phyloP scores from a whole-genome alignment of 2,329 filamentous ascomycete genomes.

The Aspergillus fructus region DNA sequence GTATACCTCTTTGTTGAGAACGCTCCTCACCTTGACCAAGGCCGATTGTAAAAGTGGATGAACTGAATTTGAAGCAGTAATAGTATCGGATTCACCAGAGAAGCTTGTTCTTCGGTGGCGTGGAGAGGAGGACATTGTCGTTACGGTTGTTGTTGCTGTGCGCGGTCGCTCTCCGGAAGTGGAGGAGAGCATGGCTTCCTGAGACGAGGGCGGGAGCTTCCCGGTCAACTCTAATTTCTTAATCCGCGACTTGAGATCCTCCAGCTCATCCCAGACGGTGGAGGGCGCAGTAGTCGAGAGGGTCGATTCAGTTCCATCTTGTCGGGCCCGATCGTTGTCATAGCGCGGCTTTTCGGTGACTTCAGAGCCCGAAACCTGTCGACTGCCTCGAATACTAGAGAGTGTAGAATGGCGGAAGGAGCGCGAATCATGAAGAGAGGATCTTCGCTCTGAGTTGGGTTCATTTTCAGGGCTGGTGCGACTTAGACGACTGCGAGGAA shows the following conservation, averaged over 20 bases:
- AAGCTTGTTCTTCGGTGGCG: constrained; percentile 62
- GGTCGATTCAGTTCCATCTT: constrained; percentile 78
- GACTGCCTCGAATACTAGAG: constrained; percentile 37
- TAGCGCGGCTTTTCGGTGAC: constrained; percentile 33
- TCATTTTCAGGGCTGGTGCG: constrained; percentile 36
- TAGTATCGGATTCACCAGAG: constrained; percentile 34
- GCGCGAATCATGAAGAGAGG: constrained; percentile 35
- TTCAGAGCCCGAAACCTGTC: constrained; percentile 36
- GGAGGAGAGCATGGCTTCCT: constrained; percentile 71
- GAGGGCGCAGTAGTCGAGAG: constrained; percentile 85
- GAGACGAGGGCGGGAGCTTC: constrained; percentile 79
- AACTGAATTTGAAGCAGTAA: constrained; percentile 51
- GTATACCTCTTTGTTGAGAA: constrained; percentile 71
- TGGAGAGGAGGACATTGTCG: constrained; percentile 86
- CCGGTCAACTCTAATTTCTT: constrained; percentile 85
- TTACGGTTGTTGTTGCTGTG: constrained; percentile 87
- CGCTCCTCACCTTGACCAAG: constrained; percentile 71
- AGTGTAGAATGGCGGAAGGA: constrained; percentile 34
- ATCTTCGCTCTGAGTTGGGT: constrained; percentile 29
- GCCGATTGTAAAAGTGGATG: constrained; percentile 81
- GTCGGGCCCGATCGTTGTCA: constrained; percentile 35
- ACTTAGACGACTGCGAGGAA: constrained; percentile 37
- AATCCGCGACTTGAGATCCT: constrained; percentile 92
- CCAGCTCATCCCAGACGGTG: constrained; percentile 96
- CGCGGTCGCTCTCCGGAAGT: constrained; percentile 74